Conservation (phyloP, 1,139 yeast genomes). For the Suhomyces bribrorum region DNA sequence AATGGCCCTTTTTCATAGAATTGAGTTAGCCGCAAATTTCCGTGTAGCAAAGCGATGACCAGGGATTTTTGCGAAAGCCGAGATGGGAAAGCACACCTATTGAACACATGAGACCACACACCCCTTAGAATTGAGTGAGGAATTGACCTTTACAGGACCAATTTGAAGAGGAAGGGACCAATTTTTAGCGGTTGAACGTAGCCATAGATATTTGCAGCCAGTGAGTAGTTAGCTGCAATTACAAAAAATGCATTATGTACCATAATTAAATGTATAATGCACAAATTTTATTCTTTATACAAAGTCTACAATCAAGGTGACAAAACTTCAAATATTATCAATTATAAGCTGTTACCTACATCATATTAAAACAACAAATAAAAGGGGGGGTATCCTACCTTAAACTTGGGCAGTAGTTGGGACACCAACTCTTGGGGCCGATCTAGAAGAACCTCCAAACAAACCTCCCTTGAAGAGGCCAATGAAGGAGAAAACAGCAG, state of each 20-base stretch:
- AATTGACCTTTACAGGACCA: too few species aligned
- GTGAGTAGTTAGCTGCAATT: too few species aligned
- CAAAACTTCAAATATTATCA: not conserved
- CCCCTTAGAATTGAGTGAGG: too few species aligned
- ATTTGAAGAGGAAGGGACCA: too few species aligned
- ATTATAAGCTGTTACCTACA: not conserved
- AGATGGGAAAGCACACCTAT: not conserved
- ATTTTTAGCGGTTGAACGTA: too few species aligned
- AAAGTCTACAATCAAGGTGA: too few species aligned
- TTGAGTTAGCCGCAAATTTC: not conserved
- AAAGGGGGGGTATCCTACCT: constrained; percentile 10
- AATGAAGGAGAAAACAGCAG: constrained; percentile 61
- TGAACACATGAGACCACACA: too few species aligned
- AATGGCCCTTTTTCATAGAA: not conserved
- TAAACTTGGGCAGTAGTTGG: constrained; percentile 88
- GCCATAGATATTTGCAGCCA: too few species aligned
- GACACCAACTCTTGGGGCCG: constrained; percentile 73
- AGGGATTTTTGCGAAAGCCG: not conserved
- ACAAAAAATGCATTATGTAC: too few species aligned
- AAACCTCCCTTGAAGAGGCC: constrained; percentile 70
- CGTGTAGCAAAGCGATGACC: not conserved
- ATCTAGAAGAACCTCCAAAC: constrained; percentile 64
- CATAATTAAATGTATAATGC: too few species aligned
- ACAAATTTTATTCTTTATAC: too few species aligned
- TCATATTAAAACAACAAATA: not conserved